Evolutionary conservation across 2,329 filamentous ascomycete genomes (phyloP).

Genomic region (Pseudogymnoascus sp.): DNA sequence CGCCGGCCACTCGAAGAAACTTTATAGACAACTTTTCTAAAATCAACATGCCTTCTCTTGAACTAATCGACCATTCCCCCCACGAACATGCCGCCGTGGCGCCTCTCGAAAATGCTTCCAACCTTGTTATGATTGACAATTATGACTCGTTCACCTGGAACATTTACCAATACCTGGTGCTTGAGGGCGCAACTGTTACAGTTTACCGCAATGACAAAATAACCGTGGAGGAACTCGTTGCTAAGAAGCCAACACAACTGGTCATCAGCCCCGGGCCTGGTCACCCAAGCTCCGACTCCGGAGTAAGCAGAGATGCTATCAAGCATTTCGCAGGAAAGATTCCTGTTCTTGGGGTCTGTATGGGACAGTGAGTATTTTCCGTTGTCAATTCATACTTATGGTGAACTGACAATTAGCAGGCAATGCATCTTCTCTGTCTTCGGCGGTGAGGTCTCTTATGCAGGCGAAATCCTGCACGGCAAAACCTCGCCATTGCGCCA

Average conservation of each 20-base stretch:
- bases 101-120: slow-evolving; percentile 70
- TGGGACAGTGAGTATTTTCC: slow-evolving; percentile 68
- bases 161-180: slow-evolving; percentile 92
- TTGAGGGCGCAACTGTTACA: slow-evolving; percentile 87
- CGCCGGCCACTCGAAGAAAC: background rate
- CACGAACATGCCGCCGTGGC: slow-evolving; percentile 69
- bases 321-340: slow-evolving; percentile 88
- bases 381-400: background rate
- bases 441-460: slow-evolving; percentile 82
- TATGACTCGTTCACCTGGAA: slow-evolving; percentile 99
- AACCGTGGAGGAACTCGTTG: slow-evolving; percentile 72
- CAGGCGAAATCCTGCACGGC: slow-evolving; percentile 92
- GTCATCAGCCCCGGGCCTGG: slow-evolving; percentile 93
- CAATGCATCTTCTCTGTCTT: slow-evolving; percentile 96
- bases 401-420: slow-evolving; percentile 32
- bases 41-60: slow-evolving; percentile 35
- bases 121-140: slow-evolving; percentile 94
- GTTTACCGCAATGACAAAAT: slow-evolving; percentile 92
- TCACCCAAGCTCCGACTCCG: slow-evolving; percentile 84
- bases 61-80: slow-evolving; percentile 73
- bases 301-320: slow-evolving; percentile 87
- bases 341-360: slow-evolving; percentile 93
- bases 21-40: background rate
- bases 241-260: slow-evolving; percentile 81
- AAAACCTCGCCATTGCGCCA: slow-evolving; percentile 90